These are phyloP conservation scores for Skeletonema tropicum DNA, from an alignment of 108 stramenopile genomes.

Conservation along the genomic window DNA sequence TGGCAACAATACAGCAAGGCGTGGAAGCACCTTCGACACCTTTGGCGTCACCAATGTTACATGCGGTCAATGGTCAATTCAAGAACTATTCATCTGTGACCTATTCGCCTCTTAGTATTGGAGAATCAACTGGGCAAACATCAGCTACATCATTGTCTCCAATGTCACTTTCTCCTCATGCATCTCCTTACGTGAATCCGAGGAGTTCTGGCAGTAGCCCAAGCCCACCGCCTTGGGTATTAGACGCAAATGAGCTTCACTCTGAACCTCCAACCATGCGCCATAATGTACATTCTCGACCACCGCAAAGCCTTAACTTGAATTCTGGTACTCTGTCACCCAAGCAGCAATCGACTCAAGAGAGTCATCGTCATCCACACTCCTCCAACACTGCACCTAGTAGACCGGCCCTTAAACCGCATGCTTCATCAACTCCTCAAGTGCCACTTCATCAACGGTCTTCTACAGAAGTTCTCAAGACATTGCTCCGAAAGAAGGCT, in stretches of 20 bases:
- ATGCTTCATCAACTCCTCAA: constrained; percentile 23
- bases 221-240: constrained; percentile 34
- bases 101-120: constrained; percentile 40
- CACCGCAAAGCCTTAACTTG: neutral
- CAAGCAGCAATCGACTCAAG: constrained; percentile 12
- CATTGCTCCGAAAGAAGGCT: constrained; percentile 87
- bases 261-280: constrained; percentile 20
- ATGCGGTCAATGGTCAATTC: constrained; percentile 22
- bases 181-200: constrained; percentile 31
- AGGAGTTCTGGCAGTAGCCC: constrained; percentile 4
- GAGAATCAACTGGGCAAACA: constrained; percentile 49
- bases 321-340: neutral
- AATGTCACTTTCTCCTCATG: constrained; percentile 43
- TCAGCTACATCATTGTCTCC: constrained; percentile 43
- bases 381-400: constrained; percentile 8
- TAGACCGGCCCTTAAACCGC: constrained; percentile 9
- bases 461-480: constrained; percentile 83
- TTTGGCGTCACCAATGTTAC: constrained; percentile 4
- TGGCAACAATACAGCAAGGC: constrained; percentile 33
- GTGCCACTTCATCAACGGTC: constrained; percentile 50
- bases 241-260: constrained; percentile 39
- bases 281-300: neutral
- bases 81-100: constrained; percentile 21
- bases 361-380: constrained; percentile 11
- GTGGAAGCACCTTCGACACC: constrained; percentile 24